Base-by-base conservation (phyloP, 139 green algal genomes). In the Closterium sp. region DNA sequence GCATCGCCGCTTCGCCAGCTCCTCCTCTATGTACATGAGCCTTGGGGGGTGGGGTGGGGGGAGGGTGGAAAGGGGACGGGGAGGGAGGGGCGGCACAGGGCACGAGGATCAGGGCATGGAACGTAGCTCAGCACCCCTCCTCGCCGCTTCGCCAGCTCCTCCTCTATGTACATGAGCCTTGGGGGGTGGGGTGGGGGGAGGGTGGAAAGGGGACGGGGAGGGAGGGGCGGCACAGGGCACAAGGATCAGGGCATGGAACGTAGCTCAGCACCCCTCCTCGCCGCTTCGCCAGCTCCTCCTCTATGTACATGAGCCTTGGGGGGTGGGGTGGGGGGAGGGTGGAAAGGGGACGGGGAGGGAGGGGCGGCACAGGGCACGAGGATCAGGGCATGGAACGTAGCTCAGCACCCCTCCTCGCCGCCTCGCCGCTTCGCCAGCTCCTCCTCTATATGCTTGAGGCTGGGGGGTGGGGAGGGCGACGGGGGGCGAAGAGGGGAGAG, bases 101-200 rank as follows among this genome's bases (percentile, higher is more conserved):
- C 32, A 38, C 32, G n/a, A n/a, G n/a, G n/a, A n/a, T n/a, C n/a
- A n/a, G n/a, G n/a, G n/a, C n/a, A n/a, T n/a, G n/a, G n/a, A n/a
- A n/a, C n/a, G n/a, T n/a, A n/a, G n/a, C n/a, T n/a, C n/a, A n/a
- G n/a, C n/a, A n/a, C n/a, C n/a, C n/a, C n/a, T n/a, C n/a, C n/a
- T n/a, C 97, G 90, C 6, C 97, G 94, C 91, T 95, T 95, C 6
- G 94, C 95, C 70, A 98, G 90, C 92, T 98, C 95, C 85, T 95
- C 89, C 93, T 97, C 96, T 0, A 98, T 90, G 87, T 96, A 98
- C 70, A 95, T 94, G 90, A 97, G 91, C 96, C 95, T 97, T 95
- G 28, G 31, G 31, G 13, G n/a, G n/a, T n/a, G n/a, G n/a, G n/a
- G n/a, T n/a, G n/a, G n/a, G n/a, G n/a, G n/a, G n/a, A n/a, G n/a